Conservation (phyloP, 2,329 filamentous ascomycete genomes). For the Fusarium brevicatenulatum region DNA sequence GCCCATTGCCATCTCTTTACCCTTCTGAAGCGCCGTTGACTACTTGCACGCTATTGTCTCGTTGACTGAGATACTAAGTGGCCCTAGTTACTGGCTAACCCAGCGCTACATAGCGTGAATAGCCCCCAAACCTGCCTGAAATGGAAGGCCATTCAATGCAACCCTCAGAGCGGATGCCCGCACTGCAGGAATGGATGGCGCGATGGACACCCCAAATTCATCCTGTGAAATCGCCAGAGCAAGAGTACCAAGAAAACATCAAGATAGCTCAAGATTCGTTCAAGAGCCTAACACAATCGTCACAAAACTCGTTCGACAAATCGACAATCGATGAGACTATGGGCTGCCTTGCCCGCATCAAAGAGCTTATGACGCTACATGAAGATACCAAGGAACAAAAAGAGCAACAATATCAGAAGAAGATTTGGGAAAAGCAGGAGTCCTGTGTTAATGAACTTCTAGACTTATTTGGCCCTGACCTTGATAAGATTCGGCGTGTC, state of each 20-base stretch:
- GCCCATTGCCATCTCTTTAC: background rate
- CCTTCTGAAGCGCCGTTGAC: background rate
- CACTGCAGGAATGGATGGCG: background rate
- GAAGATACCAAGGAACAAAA: background rate
- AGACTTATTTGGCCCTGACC: background rate
- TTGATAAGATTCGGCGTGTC: background rate
- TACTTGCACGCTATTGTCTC: background rate
- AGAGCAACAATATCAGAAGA: background rate
- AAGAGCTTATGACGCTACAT: background rate
- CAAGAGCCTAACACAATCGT: background rate
- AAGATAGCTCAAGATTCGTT: background rate
- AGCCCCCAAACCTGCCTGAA: background rate
- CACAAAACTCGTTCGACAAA: background rate
- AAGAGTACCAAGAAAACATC: background rate
- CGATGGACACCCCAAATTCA: background rate
- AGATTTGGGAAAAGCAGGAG: background rate
- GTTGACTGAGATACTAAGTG: background rate
- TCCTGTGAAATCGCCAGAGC: background rate
- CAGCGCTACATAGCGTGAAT: background rate
- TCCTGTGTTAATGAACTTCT: background rate
- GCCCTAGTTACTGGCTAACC: background rate
- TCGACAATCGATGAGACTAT: background rate
- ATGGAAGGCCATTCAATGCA: background rate
- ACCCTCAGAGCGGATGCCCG: background rate
- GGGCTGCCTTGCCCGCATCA: background rate